Evolutionary conservation across 2,329 filamentous ascomycete genomes (phyloP).

Genomic region (Fusarium irregulare): DNA sequence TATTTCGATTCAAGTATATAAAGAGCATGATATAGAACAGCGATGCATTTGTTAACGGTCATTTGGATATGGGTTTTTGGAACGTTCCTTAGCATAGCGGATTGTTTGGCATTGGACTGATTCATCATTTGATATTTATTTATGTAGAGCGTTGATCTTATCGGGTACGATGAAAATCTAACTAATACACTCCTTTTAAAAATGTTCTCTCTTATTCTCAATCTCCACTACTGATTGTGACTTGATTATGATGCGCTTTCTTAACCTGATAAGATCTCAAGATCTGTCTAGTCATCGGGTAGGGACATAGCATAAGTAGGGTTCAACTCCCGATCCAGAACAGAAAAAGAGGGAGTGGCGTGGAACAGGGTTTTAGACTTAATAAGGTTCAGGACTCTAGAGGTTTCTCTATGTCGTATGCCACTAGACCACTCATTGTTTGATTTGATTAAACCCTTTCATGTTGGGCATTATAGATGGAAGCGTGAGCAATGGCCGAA

Average conservation of each 20-base stretch:
- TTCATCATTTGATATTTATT: constrained; percentile 10
- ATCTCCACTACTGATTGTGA: too few relatives aligned
- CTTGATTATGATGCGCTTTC: too few relatives aligned
- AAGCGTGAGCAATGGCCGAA: background rate
- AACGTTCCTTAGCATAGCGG: constrained; percentile 1
- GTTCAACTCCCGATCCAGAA: background rate
- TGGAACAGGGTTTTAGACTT: background rate
- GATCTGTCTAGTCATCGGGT: too few relatives aligned
- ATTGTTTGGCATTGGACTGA: constrained; percentile 23
- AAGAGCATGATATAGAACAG: constrained; percentile 16
- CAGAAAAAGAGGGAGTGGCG: background rate
- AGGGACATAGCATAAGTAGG: too few relatives aligned
- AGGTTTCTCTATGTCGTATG: background rate
- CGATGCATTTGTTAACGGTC: background rate
- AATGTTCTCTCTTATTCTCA: too few relatives aligned
- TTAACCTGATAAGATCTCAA: too few relatives aligned
- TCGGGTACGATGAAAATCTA: constrained; percentile 26
- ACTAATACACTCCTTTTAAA: constrained; percentile 33
- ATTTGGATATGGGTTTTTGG: constrained; percentile 13
- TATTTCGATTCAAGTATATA: background rate
- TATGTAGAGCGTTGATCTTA: constrained; percentile 30
- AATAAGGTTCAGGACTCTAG: background rate
- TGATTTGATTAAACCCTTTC: background rate
- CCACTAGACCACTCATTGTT: background rate
- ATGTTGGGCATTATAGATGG: background rate